These are phyloP conservation scores for Ustilago curta DNA, from an alignment of 1,284 basidiomycete species.

Conservation along the genomic window DNA sequence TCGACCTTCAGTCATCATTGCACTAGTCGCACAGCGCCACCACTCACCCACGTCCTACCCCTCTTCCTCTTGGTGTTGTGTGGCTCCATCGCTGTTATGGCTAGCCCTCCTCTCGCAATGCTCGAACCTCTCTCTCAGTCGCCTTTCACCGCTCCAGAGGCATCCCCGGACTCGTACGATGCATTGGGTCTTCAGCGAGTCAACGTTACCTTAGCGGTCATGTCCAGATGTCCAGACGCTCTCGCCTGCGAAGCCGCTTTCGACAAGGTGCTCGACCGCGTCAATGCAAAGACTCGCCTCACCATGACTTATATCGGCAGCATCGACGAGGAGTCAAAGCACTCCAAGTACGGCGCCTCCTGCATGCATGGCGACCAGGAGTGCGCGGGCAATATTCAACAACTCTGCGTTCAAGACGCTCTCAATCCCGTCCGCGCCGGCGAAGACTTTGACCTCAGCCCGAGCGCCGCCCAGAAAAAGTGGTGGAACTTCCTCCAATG, in stretches of 20 bases:
- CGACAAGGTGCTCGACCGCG: constrained; percentile 51
- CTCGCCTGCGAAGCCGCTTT: constrained; percentile 54
- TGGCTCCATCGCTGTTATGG: not conserved
- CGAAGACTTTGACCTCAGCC: constrained; percentile 54
- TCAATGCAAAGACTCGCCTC: constrained; percentile 52
- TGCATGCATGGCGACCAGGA: constrained; percentile 59
- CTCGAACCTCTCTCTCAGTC: constrained; percentile 29
- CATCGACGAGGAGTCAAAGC: constrained; percentile 18
- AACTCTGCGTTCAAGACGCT: constrained; percentile 56
- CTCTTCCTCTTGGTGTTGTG: constrained; percentile 10
- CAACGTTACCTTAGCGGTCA: constrained; percentile 54
- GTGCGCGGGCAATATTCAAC: constrained; percentile 58
- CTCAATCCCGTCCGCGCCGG: constrained; percentile 54
- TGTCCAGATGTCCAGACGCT: constrained; percentile 58
- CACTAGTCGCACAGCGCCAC: constrained; percentile 15
- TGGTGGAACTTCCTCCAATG: constrained; percentile 61
- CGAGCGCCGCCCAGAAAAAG: constrained; percentile 52
- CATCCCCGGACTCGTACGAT: constrained; percentile 12
- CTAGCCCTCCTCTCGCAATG: constrained; percentile 10
- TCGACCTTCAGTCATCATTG: not conserved
- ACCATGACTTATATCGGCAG: constrained; percentile 53
- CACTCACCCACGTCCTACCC: not conserved
- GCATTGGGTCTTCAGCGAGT: constrained; percentile 34
- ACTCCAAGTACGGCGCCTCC: constrained; percentile 32
- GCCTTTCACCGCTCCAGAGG: constrained; percentile 15